Conservation (phyloP, 140 eudicot genomes). For the Ambrosia hybrid region DNA sequence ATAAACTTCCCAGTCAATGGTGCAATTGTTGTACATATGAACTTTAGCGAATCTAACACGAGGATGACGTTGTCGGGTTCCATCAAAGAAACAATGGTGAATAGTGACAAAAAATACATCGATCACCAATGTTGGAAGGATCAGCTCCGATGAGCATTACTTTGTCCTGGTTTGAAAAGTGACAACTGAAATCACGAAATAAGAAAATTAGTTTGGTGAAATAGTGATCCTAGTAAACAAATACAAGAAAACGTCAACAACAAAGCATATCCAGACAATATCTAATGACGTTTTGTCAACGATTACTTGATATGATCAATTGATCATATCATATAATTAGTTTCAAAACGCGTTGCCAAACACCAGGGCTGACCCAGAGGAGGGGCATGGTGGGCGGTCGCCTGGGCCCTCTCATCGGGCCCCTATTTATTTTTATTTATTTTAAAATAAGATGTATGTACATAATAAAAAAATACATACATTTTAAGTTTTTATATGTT, state of each 20-base stretch:
- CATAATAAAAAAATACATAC: too few relatives aligned
- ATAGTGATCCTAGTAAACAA: background rate
- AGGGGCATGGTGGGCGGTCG: too few relatives aligned
- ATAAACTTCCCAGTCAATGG: constrained; percentile 85
- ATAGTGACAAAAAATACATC: constrained; percentile 80
- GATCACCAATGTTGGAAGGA: constrained; percentile 67
- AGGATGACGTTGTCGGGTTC: constrained; percentile 92
- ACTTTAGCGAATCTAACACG: constrained; percentile 92
- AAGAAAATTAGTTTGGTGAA: background rate
- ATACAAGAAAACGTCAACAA: background rate
- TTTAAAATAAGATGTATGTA: too few relatives aligned
- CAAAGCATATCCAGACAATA: background rate
- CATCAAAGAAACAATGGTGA: constrained; percentile 91
- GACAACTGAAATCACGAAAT: constrained; percentile 54
- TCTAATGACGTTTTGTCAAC: background rate
- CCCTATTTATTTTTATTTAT: too few relatives aligned
- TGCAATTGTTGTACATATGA: constrained; percentile 86
- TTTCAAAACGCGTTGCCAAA: background rate
- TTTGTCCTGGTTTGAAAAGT: constrained; percentile 77
- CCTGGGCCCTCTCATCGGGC: too few relatives aligned
- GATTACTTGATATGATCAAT: too few relatives aligned
- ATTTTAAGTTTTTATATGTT: too few relatives aligned
- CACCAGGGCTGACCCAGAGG: background rate
- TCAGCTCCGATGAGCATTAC: constrained; percentile 84
- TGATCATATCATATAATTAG: background rate